Conservation (phyloP, 352 stramenopile genomes). For the Phytophthora pluvialis region DNA sequence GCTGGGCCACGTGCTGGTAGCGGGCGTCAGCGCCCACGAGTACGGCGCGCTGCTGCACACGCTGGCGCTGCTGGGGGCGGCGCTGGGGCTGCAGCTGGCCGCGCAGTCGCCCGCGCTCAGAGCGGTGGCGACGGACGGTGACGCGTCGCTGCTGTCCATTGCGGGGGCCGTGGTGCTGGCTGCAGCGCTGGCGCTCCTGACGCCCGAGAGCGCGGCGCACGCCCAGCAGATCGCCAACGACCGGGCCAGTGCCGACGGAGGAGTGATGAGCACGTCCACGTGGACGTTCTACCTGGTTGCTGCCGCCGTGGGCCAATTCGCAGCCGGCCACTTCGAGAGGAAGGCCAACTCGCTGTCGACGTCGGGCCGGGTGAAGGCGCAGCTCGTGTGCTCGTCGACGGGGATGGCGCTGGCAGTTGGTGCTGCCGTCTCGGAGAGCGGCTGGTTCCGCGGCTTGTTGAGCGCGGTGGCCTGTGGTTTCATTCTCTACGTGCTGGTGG, state of each 20-base stretch:
- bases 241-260: slow-evolving; percentile 26
- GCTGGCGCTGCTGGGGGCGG: slow-evolving; percentile 50
- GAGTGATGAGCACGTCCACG: slow-evolving; percentile 23
- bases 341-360: slow-evolving; percentile 29
- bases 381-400: slow-evolving; percentile 49
- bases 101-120: slow-evolving; percentile 17
- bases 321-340: slow-evolving; percentile 15
- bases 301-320: slow-evolving; percentile 25
- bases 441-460: slow-evolving; percentile 57
- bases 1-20: slow-evolving; percentile 61
- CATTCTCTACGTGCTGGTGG: slow-evolving; percentile 59
- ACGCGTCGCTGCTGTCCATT: slow-evolving; percentile 45
- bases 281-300: slow-evolving; percentile 34
- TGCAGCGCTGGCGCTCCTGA: slow-evolving; percentile 40
- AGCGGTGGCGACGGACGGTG: slow-evolving; percentile 28
- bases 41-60: slow-evolving; percentile 72
- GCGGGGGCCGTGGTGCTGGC: slow-evolving; percentile 39
- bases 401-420: slow-evolving; percentile 50
- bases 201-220: slow-evolving; percentile 31
- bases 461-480: slow-evolving; percentile 47
- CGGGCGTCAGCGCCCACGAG: slow-evolving; percentile 62
- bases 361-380: slow-evolving; percentile 32
- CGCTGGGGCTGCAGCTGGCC: slow-evolving; percentile 45
- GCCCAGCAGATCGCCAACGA: slow-evolving; percentile 43
- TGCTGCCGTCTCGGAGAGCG: slow-evolving; percentile 46